Conservation (phyloP, 371 early-diverging fungal species). For the Haplosporangium sp. region DNA sequence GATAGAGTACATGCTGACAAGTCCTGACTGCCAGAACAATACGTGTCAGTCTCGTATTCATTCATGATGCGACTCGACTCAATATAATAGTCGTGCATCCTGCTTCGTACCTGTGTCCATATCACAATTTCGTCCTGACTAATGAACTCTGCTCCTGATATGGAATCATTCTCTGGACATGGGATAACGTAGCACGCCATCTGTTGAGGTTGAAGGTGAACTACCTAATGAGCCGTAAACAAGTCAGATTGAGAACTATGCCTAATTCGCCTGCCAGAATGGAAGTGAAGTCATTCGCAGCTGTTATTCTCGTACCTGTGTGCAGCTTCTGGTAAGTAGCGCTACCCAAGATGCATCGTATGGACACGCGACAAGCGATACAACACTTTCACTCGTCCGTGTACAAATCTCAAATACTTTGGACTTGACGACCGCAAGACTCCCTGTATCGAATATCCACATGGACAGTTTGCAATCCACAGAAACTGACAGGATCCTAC, state of each 20-base stretch:
- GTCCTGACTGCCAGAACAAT: slow-evolving; percentile 23
- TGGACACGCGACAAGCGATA: slow-evolving; percentile 21
- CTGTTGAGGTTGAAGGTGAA: slow-evolving; percentile 24
- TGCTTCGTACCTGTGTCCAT: slow-evolving; percentile 37
- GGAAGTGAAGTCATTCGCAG: no score
- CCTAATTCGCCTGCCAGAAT: no score
- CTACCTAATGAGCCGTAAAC: slow-evolving; percentile 11
- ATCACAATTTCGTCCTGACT: slow-evolving; percentile 13
- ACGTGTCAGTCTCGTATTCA: no score
- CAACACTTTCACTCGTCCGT: slow-evolving; percentile 9
- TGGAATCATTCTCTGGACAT: slow-evolving; percentile 22
- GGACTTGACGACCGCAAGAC: slow-evolving; percentile 31
- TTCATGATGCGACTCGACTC: no score
- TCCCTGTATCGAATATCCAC: slow-evolving; percentile 39
- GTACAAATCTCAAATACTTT: slow-evolving; percentile 26
- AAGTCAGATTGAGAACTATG: neutral
- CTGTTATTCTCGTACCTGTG: slow-evolving; percentile 14
- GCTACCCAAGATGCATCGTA: slow-evolving; percentile 26
- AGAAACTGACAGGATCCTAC: slow-evolving; percentile 43
- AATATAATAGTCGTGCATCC: no score
- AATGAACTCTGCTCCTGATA: slow-evolving; percentile 42
- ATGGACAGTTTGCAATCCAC: slow-evolving; percentile 41
- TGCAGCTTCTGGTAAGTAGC: slow-evolving; percentile 23
- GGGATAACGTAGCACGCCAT: slow-evolving; percentile 23
- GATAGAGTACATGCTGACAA: slow-evolving; percentile 25